Conservation (phyloP, 306 rosid species). For the Pterocarpus macrocarpus region DNA sequence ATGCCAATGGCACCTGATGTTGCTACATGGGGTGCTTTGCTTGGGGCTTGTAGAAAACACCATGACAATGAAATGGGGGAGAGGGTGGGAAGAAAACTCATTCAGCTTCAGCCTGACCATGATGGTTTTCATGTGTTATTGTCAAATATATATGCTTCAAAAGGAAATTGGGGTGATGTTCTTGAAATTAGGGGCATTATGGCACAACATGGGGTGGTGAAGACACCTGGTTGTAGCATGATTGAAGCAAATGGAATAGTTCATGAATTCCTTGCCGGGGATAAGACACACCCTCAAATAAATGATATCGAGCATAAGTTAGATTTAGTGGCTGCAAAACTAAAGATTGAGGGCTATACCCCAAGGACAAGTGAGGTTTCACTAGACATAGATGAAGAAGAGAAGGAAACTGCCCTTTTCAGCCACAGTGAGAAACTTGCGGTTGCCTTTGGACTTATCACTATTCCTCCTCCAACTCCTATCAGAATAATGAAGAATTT, state of each 20-base stretch:
- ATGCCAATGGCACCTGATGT: slow-evolving; percentile 86
- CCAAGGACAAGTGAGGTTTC: slow-evolving; percentile 76
- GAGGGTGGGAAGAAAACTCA: slow-evolving; percentile 79
- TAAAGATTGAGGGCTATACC: slow-evolving; percentile 78
- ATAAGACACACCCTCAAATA: slow-evolving; percentile 68
- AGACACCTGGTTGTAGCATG: slow-evolving; percentile 85
- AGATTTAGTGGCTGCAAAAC: slow-evolving; percentile 65
- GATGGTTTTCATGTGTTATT: slow-evolving; percentile 80
- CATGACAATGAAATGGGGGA: slow-evolving; percentile 73
- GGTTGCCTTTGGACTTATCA: slow-evolving; percentile 79
- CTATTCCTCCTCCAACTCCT: slow-evolving; percentile 64
- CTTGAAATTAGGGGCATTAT: slow-evolving; percentile 71
- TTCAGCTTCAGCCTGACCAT: slow-evolving; percentile 80
- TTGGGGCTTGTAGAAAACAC: slow-evolving; percentile 84
- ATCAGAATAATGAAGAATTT: slow-evolving; percentile 78
- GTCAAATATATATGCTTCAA: slow-evolving; percentile 86
- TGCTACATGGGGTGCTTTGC: slow-evolving; percentile 90
- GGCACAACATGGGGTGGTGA: slow-evolving; percentile 72
- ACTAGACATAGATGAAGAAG: slow-evolving; percentile 81
- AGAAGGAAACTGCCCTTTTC: slow-evolving; percentile 74
- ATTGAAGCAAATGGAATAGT: slow-evolving; percentile 77
- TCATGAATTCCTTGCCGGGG: slow-evolving; percentile 85
- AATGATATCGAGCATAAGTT: slow-evolving; percentile 71
- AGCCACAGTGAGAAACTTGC: slow-evolving; percentile 88
- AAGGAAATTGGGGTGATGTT: slow-evolving; percentile 80